Evolutionary conservation across 2,329 filamentous ascomycete species (phyloP), one percentile per base, ranked within the genome.

Genomic region (Albifimbria verrucaria): DNA sequence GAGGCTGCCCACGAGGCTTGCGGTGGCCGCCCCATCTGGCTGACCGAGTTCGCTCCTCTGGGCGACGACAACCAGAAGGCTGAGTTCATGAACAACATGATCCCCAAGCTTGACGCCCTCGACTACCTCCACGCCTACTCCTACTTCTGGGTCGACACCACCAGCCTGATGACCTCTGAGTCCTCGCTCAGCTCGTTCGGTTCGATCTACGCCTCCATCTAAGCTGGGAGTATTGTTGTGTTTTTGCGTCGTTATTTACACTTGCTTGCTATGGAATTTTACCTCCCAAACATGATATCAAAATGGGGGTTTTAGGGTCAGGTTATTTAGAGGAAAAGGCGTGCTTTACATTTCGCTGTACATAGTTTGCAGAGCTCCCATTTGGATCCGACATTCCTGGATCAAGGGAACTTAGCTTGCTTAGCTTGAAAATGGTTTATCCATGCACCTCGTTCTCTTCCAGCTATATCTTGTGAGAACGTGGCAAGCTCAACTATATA

Each of bases 31-130:
- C 74, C 76, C 45, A 69, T 88, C 66, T 87, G 80, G 80, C 71
- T 88, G 52, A 86, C 83, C 52, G 85, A 88, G 75, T 88, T 87
- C 59, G 84, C 78, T 22, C 77, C 81, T 50, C 64, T 69, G 28
- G 78, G 74, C 53, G 69, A 68, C 50, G 70, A 73, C 41, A 70
- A 74, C 7, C 66, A 76, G 57, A 67, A 76, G 55, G 67, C 66
- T 57, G 55, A 55, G 32, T 86, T 85, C 75, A 69, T 88, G 53
- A 52, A 68, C 55, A 65, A 70, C 6, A 73, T 81, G 59, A 74
- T 81, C 25, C 62, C 74, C 54, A 65, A 72, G 59, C 72, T 84
- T 7, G 80, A 83, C 55, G 67, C 61, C 58, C 76, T 75, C 61
- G 63, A 66, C 50, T 82, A 78, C 65, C 75, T 85, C 45, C 69